phyloP scores from a whole-genome alignment of 139 green algal genomes.

The Picochlorum costavermella region DNA sequence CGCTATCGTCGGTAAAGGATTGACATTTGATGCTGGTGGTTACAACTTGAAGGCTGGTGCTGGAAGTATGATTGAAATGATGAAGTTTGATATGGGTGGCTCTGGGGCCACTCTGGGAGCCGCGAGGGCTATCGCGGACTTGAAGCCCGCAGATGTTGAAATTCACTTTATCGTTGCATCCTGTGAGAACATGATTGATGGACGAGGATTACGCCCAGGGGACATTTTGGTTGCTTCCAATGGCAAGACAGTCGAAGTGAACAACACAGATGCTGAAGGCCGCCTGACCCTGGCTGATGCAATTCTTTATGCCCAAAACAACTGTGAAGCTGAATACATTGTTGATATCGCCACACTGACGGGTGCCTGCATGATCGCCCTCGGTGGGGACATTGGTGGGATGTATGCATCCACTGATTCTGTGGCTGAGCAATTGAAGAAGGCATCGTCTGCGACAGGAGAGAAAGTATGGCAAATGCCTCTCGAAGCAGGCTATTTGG shows the following conservation, averaged over 20 bases:
- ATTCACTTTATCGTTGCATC: constrained; percentile 92
- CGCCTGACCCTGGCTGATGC: constrained; percentile 90
- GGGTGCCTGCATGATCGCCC: constrained; percentile 85
- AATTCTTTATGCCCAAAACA: constrained; percentile 82
- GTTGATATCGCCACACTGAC: constrained; percentile 96
- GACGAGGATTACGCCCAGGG: constrained; percentile 74
- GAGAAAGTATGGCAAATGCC: constrained; percentile 94
- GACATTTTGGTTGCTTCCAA: constrained; percentile 89
- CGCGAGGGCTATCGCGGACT: constrained; percentile 53
- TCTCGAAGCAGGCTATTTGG: constrained; percentile 78
- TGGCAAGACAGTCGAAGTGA: constrained; percentile 83
- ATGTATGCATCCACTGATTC: constrained; percentile 50
- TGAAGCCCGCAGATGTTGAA: constrained; percentile 62
- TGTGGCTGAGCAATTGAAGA: constrained; percentile 34
- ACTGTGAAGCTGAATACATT: constrained; percentile 45
- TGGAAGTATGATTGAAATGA: constrained; percentile 89
- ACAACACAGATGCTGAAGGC: constrained; percentile 67
- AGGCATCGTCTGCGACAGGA: constrained; percentile 40
- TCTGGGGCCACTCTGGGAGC: constrained; percentile 70
- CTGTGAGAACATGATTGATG: constrained; percentile 98
- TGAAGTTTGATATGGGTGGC: constrained; percentile 91
- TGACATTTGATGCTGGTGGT: constrained; percentile 53
- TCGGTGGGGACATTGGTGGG: constrained; percentile 60
- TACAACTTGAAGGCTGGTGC: constrained; percentile 96
- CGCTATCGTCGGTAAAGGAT: constrained; percentile 85